Evolutionary conservation across 169 alveolate genomes (phyloP), one percentile per base, ranked within the genome.

Genomic region (Amoebophrya sp.): DNA sequence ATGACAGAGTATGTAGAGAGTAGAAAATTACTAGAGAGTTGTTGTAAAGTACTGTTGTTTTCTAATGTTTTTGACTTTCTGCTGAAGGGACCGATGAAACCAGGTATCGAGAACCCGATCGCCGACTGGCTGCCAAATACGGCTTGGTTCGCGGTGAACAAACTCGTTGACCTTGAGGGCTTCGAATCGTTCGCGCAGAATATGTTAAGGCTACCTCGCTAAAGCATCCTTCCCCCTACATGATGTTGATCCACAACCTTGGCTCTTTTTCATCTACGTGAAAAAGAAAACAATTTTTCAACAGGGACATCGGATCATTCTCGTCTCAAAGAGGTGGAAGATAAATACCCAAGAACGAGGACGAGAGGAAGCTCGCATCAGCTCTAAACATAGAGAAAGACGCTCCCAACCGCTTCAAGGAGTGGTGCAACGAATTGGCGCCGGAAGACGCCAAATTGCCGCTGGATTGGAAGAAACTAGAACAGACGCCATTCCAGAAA

Each of bases 401-500:
- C 94, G 98, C 99, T 41, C 99, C 99, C 34, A 95, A 95, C 90
- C 96, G 98, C 92, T 97, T 98, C 96, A 97, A 96, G 94, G 99
- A 98, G 93, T 98, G 99, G 99, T 97, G 97, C 94, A 97, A 97
- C 92, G 99, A 98, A 95, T 93, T 97, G 1, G 95, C 95, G 41
- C 99, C 99, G 1, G 99, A 98, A 95, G 97, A 96, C 91, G 97
- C 96, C 91, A 97, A 97, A 94, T 94, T 98, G 92, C 99, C 99
- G 40, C 96, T 98, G 54, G 99, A 98, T 93, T 98, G 99, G 99
- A 98, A 98, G 96, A 96, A 97, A 93, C 96, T 97, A 40, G 98
- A 97, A 91, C 76, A 94, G 76, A 95, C 95, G 96, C 98, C 99
- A 54, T 98, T 98, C 98, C 97, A 97, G 94, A 98, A 98, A 93